Conservation (phyloP, 148 eudicot species). For the Cornus kousa region DNA sequence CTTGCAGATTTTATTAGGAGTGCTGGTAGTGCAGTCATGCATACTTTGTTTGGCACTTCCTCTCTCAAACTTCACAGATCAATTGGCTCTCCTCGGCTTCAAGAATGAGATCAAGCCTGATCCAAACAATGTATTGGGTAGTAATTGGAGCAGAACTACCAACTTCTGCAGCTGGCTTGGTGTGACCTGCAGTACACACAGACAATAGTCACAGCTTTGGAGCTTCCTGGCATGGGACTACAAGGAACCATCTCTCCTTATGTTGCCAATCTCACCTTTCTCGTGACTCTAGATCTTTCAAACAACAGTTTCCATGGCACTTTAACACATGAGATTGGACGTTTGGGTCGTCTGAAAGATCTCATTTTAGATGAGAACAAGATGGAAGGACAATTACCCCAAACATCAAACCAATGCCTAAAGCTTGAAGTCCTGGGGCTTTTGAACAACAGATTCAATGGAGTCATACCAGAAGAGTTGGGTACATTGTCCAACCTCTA, state of each 20-base stretch:
- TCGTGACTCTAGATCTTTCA: background rate
- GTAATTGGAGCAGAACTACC: background rate
- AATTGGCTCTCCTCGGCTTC: background rate
- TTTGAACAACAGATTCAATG: too few species aligned
- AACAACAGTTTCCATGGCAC: background rate
- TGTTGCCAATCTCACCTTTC: background rate
- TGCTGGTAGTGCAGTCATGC: background rate
- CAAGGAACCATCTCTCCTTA: background rate
- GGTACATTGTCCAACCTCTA: too few species aligned
- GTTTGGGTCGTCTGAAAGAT: background rate
- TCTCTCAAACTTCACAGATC: constrained; percentile 2
- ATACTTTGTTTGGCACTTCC: background rate
- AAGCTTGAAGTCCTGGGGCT: too few species aligned
- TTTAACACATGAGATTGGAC: background rate
- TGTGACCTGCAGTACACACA: background rate
- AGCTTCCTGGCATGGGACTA: background rate
- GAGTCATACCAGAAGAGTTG: too few species aligned
- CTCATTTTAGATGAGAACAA: too few species aligned
- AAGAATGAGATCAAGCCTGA: background rate
- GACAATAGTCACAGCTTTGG: background rate
- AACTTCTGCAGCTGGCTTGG: constrained; percentile 9
- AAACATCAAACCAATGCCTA: too few species aligned
- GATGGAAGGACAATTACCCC: too few species aligned
- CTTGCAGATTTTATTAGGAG: too few species aligned
- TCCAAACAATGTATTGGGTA: background rate